Evolutionary conservation across 2,329 filamentous ascomycete species (phyloP).

Genomic region (Nemania sp.): DNA sequence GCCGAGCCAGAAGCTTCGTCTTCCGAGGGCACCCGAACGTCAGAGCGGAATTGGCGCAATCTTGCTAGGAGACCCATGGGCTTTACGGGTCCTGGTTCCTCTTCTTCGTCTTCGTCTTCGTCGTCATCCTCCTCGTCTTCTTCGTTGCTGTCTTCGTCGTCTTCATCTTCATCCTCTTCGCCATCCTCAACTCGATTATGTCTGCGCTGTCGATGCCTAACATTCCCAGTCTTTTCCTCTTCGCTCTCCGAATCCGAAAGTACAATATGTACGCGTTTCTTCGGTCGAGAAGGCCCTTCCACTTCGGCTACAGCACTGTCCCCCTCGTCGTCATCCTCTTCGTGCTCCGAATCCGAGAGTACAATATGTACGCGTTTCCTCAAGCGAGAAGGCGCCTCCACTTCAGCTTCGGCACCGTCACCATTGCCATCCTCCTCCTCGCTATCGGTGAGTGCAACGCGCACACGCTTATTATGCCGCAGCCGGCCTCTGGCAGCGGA

Average conservation of each 20-base stretch:
- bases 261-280: conserved; percentile 14
- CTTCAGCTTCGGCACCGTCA: neutral
- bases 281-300: neutral
- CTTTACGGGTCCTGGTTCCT: neutral
- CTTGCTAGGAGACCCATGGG: conserved; percentile 17
- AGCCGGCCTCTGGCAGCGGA: neutral
- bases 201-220: conserved; percentile 2
- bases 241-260: conserved; percentile 24
- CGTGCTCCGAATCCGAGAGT: conserved; percentile 19
- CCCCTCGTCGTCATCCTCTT: conserved; percentile 18
- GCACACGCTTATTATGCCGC: conserved; percentile 21
- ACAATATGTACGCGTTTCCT: conserved; percentile 15
- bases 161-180: conserved; percentile 19
- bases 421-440: conserved; percentile 25
- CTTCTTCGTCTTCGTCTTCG: conserved; percentile 11
- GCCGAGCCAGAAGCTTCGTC: conserved; percentile 7
- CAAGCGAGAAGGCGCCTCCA: neutral
- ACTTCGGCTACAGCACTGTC: neutral
- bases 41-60: conserved; percentile 26
- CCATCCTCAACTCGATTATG: conserved; percentile 9
- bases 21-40: conserved; percentile 19
- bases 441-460: conserved; percentile 20
- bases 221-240: conserved; percentile 23
- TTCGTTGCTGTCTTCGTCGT: neutral
- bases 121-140: conserved; percentile 17